These are phyloP conservation scores for Tricholoma flavovirens DNA, from an alignment of 768 basidiomycete genomes.

Conservation along the genomic window DNA sequence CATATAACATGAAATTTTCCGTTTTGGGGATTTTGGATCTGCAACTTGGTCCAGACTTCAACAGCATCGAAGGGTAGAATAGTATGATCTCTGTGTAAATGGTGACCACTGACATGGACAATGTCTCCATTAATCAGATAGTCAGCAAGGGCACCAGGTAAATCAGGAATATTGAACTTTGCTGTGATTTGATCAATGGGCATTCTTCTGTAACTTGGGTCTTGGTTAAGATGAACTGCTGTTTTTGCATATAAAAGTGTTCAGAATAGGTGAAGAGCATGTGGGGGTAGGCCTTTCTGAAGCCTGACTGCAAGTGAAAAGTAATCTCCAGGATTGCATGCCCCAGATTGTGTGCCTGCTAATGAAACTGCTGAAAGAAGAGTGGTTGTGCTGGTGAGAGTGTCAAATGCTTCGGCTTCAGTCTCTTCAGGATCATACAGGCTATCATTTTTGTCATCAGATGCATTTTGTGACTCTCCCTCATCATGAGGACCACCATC, in stretches of 20 bases:
- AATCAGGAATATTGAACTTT: no score
- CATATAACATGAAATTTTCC: background rate
- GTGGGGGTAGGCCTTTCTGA: slow-evolving; percentile 1
- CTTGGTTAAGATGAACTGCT: slow-evolving; percentile 7
- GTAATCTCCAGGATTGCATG: no score
- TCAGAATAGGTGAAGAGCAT: no score
- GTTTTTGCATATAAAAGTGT: slow-evolving; percentile 1
- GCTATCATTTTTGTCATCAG: no score
- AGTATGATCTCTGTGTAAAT: no score
- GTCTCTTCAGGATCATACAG: no score
- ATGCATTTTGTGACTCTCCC: background rate
- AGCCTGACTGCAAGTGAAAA: background rate
- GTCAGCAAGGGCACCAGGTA: no score
- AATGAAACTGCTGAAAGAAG: background rate
- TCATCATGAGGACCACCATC: no score
- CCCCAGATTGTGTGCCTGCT: background rate
- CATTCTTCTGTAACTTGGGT: slow-evolving; percentile 1
- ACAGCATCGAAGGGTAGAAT: background rate
- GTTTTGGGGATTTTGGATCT: background rate
- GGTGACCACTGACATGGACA: background rate
- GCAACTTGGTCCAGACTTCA: background rate
- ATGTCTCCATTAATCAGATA: background rate
- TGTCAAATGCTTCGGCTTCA: background rate
- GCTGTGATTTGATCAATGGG: background rate
- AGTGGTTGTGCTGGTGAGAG: no score